These are phyloP conservation scores for Aspergillus felis DNA, from an alignment of 2,329 filamentous ascomycete genomes.

Conservation along the genomic window DNA sequence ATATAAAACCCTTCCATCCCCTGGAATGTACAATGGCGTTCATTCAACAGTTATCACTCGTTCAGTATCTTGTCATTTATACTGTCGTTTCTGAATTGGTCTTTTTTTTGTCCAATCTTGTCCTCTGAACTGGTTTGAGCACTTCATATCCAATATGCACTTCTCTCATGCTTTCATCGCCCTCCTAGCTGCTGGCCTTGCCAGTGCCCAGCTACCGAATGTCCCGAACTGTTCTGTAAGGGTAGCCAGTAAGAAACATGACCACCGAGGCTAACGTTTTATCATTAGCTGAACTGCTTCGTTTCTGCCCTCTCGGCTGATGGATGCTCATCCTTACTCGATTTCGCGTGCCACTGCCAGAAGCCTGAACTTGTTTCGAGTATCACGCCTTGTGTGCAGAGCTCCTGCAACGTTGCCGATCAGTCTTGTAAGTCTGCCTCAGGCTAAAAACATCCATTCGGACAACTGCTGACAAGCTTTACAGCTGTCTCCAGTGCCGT, in stretches of 20 bases:
- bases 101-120: background rate
- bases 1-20: background rate
- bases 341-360: constrained; percentile 50
- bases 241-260: background rate
- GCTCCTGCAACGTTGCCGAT: constrained; percentile 37
- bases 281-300: constrained; percentile 47
- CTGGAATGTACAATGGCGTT: background rate
- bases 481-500: constrained; percentile 37
- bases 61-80: background rate
- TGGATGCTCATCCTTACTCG: constrained; percentile 44
- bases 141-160: constrained; percentile 27
- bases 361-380: constrained; percentile 40
- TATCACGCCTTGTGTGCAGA: constrained; percentile 47
- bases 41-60: background rate
- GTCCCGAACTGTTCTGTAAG: constrained; percentile 1
- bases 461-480: background rate
- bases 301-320: constrained; percentile 38
- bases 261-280: background rate
- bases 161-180: constrained; percentile 30
- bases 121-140: background rate
- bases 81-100: background rate
- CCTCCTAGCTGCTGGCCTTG: constrained; percentile 28
- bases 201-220: background rate
- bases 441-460: background rate
- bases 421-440: constrained; percentile 30